Evolutionary conservation across 495 filamentous ascomycete genomes (phyloP).

Genomic region (Aspergillus avenaceus): DNA sequence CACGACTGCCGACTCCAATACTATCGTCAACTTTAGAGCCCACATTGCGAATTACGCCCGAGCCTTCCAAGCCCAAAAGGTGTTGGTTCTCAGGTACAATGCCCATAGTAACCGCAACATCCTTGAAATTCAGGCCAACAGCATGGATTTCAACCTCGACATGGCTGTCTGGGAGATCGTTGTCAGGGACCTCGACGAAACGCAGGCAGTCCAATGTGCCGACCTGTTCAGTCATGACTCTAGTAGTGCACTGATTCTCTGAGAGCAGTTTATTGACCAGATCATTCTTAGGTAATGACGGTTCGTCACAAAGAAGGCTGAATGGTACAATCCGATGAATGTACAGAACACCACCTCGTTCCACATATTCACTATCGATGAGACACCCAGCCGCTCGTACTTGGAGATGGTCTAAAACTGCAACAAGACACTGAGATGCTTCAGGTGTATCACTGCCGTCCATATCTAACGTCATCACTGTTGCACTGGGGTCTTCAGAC

Average conservation of each 20-base stretch:
- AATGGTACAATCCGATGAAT: not conserved
- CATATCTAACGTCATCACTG: not conserved
- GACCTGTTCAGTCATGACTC: not conserved
- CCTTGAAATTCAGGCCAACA: slow-evolving; percentile 31
- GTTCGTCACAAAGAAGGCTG: not conserved
- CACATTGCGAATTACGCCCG: slow-evolving; percentile 33
- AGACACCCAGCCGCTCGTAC: not conserved
- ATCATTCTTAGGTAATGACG: not conserved
- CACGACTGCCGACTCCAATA: slow-evolving; percentile 37
- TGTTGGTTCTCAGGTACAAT: slow-evolving; percentile 24
- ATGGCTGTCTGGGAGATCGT: slow-evolving; percentile 35
- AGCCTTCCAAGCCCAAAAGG: slow-evolving; percentile 36
- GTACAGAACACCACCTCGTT: not conserved
- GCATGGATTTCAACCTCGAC: slow-evolving; percentile 29
- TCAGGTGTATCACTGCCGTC: not conserved
- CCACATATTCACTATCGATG: slow-evolving; percentile 1
- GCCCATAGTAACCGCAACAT: slow-evolving; percentile 35
- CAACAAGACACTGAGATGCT: not conserved
- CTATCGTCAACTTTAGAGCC: slow-evolving; percentile 16
- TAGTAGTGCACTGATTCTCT: not conserved
- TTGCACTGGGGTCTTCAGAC: not conserved
- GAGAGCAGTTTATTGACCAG: not conserved
- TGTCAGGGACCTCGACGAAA: slow-evolving; percentile 39
- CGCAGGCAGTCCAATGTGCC: not conserved
- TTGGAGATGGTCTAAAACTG: not conserved